A percentile compares a stretch with the other conserved stretches of the same genome.
Conservation (phyloP, 1,139 yeast species). For the Blastobotrys illinoisensis region DNA sequence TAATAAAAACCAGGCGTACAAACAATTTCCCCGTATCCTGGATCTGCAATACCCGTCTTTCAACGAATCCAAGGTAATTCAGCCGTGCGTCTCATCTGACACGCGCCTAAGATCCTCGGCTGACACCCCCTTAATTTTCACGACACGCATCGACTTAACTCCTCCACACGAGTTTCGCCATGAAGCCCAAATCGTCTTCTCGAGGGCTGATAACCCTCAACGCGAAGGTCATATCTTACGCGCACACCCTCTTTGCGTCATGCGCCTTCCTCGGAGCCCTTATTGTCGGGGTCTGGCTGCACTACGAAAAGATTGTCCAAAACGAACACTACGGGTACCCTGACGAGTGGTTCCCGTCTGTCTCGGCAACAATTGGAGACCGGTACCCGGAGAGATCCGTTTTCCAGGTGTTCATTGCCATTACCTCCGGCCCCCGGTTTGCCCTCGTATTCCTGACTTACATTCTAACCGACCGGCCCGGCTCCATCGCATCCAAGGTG, state of each 20-base stretch:
- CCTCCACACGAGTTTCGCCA: background rate
- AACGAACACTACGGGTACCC: conserved; percentile 88
- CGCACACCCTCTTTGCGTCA: conserved; percentile 67
- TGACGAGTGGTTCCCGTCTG: conserved; percentile 98
- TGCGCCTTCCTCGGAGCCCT: conserved; percentile 71
- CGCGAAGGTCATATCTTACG: conserved; percentile 44
- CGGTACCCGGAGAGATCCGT: conserved; percentile 91
- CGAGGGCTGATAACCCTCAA: background rate
- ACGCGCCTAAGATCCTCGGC: background rate
- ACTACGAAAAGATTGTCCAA: conserved; percentile 78
- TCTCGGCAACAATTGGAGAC: conserved; percentile 94
- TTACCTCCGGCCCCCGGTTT: conserved; percentile 65
- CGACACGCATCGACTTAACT: background rate
- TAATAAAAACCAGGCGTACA: too few relatives aligned
- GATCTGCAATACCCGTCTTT: too few relatives aligned
- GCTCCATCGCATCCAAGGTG: conserved; percentile 39
- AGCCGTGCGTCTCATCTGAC: background rate
- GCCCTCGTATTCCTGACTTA: conserved; percentile 60
- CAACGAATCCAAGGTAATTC: background rate
- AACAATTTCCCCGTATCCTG: too few relatives aligned
- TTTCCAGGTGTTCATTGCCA: conserved; percentile 67
- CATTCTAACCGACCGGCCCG: conserved; percentile 35
- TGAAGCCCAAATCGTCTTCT: background rate
- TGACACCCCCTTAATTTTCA: background rate
- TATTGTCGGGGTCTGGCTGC: conserved; percentile 64